phyloP scores from a whole-genome alignment of 805 yeast species.

The Candida ovalis region DNA sequence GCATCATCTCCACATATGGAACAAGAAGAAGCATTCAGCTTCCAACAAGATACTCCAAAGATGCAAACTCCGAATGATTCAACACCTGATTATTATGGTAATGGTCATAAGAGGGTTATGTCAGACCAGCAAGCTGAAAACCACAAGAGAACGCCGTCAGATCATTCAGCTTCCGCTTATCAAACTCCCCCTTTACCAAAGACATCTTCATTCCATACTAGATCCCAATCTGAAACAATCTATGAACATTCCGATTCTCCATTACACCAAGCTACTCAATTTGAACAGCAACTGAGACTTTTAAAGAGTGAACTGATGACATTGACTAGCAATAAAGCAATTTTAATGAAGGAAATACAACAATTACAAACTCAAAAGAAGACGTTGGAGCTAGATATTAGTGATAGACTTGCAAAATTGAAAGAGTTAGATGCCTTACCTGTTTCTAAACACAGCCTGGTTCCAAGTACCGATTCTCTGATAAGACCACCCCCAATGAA shows the following conservation, averaged over 20 bases:
- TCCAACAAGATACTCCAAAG: background rate
- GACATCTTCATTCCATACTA: slow-evolving; percentile 30
- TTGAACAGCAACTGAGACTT: slow-evolving; percentile 38
- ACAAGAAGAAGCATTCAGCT: slow-evolving; percentile 8
- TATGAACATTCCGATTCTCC: slow-evolving; percentile 27
- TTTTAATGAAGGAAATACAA: slow-evolving; percentile 47
- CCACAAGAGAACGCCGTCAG: slow-evolving; percentile 27
- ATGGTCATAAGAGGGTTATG: slow-evolving; percentile 12
- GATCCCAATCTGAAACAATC: slow-evolving; percentile 45
- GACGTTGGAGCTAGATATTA: slow-evolving; percentile 43
- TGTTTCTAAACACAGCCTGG: slow-evolving; percentile 1
- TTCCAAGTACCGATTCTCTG: slow-evolving; percentile 8
- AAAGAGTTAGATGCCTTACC: slow-evolving; percentile 13
- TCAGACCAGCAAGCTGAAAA: background rate
- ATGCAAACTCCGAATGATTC: background rate
- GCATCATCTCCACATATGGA: slow-evolving; percentile 11
- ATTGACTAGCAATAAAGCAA: slow-evolving; percentile 38
- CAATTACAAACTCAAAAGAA: slow-evolving; percentile 45
- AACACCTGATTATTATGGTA: background rate
- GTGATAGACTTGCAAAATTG: slow-evolving; percentile 15
- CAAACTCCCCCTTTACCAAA: slow-evolving; percentile 45
- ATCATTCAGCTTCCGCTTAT: slow-evolving; percentile 32
- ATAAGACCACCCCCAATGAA: slow-evolving; percentile 7
- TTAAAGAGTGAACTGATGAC: slow-evolving; percentile 39
- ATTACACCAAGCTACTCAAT: slow-evolving; percentile 24